Evolutionary conservation across 129 eudicot genomes (phyloP), one percentile per base, ranked within the genome.

Genomic region (Calendula officinalis): DNA sequence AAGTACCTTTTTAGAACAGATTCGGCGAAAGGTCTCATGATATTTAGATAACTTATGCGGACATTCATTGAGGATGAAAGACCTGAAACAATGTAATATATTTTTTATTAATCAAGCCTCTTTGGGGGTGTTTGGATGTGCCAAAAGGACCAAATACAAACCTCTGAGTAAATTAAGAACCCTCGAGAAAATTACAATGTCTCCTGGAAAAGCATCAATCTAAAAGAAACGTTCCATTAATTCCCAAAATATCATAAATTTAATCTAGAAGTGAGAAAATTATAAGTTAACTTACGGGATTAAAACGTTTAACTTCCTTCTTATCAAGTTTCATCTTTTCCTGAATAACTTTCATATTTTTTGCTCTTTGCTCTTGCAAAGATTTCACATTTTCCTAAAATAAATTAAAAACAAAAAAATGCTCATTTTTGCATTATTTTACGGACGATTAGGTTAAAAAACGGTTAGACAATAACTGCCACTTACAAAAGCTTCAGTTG

Each of bases 131-230:
- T 45, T 45, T 45, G 15, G 17, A 43, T 61, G 33, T 14, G 45
- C 27, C 7, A 60, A 34, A 42, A 22, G 69, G 62, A 62, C n/a
- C 52, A 13, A 52, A 60, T 27, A 52, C 34, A 66, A 40, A 94
- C 99, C 99, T 94, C 99, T 75, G 50, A 94, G 95, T 68, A 94
- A 80, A 83, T 94, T 88, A 62, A 94, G 87, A 73, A 94, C 99
- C 70, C 99, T 82, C 2, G 84, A 72, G 70, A 94, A 94, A 67
- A 94, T 94, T 53, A 94, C 94, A 56, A 88, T 88, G 74, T 94
- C 99, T 22, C 99, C 96, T 3, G 99, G 99, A 77, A 94, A 94
- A 72, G 99, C 99, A 83, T 94, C 99, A 76, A 94, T 89, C 99
- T 94, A 79, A 42, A 77, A 40, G 60, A 68, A 69, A 17, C 14